A percentile compares a stretch with the other conserved stretches of the same genome.
phyloP scores from a whole-genome alignment of 2,329 filamentous ascomycete species.

The Diaporthe australafricana region DNA sequence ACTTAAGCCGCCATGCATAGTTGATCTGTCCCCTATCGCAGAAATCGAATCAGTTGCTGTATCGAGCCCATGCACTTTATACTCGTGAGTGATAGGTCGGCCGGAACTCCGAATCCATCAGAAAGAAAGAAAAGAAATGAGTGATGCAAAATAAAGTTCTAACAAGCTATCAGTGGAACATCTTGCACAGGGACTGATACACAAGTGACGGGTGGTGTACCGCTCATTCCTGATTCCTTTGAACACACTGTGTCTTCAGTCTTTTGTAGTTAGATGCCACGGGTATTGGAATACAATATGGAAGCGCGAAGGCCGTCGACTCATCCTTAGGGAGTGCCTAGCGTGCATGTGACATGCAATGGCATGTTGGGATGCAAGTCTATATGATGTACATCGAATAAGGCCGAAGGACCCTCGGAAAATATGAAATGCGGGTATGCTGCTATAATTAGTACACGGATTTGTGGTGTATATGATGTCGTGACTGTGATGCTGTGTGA shows the following conservation, averaged over 20 bases:
- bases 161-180: neutral
- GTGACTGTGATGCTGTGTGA: too few species aligned
- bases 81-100: neutral
- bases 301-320: too few species aligned
- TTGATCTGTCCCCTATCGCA: neutral
- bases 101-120: too few species aligned
- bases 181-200: neutral
- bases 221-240: neutral
- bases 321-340: too few species aligned
- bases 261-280: neutral
- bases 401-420: too few species aligned
- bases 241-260: slow-evolving; percentile 14
- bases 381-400: too few species aligned
- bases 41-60: slow-evolving; percentile 13
- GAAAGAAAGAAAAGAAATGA: too few species aligned
- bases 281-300: neutral
- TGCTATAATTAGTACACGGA: too few species aligned
- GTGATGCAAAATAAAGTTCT: neutral
- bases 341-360: too few species aligned
- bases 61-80: neutral
- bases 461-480: too few species aligned
- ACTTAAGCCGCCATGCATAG: neutral
- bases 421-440: too few species aligned
- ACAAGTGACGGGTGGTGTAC: slow-evolving; percentile 11
- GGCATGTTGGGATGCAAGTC: too few species aligned